Conservation (phyloP, 2,329 filamentous ascomycete species). For the Nectriaceae sp. region DNA sequence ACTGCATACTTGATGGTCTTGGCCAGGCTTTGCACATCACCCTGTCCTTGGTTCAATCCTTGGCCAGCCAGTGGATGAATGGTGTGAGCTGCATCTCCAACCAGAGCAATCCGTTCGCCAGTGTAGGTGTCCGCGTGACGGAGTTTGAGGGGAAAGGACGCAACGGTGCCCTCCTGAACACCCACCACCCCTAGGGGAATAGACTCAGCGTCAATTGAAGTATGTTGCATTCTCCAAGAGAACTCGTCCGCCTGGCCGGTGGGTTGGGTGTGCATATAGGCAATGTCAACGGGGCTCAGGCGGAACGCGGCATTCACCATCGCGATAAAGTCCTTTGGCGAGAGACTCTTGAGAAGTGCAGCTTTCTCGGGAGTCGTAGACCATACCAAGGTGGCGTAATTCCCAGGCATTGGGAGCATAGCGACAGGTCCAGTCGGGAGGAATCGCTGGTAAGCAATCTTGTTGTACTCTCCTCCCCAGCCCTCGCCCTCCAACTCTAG, state of each 20-base stretch:
- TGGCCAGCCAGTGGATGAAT: constrained; percentile 94
- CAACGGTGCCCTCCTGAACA: constrained; percentile 78
- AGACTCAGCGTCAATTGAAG: constrained; percentile 51
- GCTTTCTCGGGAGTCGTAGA: constrained; percentile 85
- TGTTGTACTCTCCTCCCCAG: constrained; percentile 55
- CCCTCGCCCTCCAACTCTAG: constrained; percentile 68
- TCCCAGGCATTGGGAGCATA: constrained; percentile 84
- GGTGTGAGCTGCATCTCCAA: constrained; percentile 94
- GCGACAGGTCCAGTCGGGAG: constrained; percentile 90
- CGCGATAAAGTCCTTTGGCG: constrained; percentile 72
- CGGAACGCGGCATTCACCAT: constrained; percentile 95
- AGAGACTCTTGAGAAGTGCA: constrained; percentile 74
- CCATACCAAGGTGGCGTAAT: constrained; percentile 87
- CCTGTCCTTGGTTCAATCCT: constrained; percentile 90
- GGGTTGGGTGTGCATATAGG: constrained; percentile 72
- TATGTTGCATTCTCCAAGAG: constrained; percentile 79
- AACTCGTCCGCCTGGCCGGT: constrained; percentile 71
- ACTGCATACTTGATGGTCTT: constrained; percentile 76
- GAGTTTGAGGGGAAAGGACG: constrained; percentile 88
- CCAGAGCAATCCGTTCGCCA: constrained; percentile 83
- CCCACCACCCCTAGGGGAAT: constrained; percentile 67
- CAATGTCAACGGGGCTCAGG: constrained; percentile 74
- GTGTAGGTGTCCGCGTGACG: constrained; percentile 94
- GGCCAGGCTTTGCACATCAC: constrained; percentile 79
- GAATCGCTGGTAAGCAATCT: constrained; percentile 93